These are phyloP conservation scores for Letharia columbiana DNA, from an alignment of 495 filamentous ascomycete species.

Conservation along the genomic window DNA sequence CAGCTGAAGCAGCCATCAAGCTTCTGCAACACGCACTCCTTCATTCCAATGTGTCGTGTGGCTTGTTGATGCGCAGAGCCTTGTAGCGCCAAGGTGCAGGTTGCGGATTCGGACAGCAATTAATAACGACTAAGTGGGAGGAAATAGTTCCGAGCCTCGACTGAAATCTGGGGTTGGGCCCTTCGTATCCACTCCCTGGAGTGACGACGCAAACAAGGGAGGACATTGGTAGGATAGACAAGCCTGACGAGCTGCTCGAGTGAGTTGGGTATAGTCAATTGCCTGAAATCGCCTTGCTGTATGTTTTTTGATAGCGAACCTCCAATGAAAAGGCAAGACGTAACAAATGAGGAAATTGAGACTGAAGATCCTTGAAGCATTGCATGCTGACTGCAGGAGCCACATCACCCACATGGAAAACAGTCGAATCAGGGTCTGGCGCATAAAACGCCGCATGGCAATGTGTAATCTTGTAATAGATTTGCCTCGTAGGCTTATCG, in stretches of 20 bases:
- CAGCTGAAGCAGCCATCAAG: not conserved
- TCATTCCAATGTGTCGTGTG: not conserved
- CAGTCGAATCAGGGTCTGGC: not conserved
- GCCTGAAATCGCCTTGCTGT: not conserved
- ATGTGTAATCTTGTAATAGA: too few species aligned
- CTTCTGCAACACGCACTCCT: not conserved
- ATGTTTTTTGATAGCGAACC: not conserved
- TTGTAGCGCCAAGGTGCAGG: too few species aligned
- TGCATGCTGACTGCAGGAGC: not conserved
- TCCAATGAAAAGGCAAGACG: not conserved
- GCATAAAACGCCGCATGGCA: too few species aligned
- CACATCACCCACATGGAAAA: not conserved
- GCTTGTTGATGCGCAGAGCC: too few species aligned
- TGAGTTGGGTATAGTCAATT: not conserved
- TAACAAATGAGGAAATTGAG: not conserved
- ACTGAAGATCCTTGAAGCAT: not conserved
- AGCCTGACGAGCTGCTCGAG: not conserved
- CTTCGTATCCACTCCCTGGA: not conserved
- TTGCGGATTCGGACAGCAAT: too few species aligned
- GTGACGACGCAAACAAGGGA: not conserved
- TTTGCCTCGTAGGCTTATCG: too few species aligned
- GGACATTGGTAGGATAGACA: not conserved
- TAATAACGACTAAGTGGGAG: too few species aligned
- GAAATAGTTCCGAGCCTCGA: too few species aligned
- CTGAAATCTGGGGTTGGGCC: not conserved